Conservation (phyloP, 2,329 filamentous ascomycete species). For the Pleoardoris graminearum region DNA sequence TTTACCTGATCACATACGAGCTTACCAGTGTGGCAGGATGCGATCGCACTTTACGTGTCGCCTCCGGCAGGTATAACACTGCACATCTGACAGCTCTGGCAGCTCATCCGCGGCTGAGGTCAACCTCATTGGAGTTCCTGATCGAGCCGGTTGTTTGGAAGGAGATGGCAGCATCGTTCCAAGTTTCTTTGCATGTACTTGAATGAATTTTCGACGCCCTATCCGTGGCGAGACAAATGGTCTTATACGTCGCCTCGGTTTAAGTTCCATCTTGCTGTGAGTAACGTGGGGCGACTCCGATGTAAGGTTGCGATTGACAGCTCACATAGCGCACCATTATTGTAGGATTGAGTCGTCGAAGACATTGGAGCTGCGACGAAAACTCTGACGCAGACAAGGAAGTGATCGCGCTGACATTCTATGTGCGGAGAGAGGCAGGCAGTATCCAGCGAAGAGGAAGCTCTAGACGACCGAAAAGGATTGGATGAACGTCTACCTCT, state of each 20-base stretch:
- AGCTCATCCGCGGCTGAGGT: slow-evolving; percentile 9
- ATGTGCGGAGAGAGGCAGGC: slow-evolving; percentile 12
- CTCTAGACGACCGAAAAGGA: slow-evolving; percentile 1
- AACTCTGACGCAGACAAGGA: slow-evolving; percentile 11
- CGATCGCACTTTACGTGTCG: slow-evolving; percentile 46
- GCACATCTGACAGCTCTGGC: slow-evolving; percentile 25
- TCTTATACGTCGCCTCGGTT: slow-evolving; percentile 22
- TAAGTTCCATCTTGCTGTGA: slow-evolving; percentile 6
- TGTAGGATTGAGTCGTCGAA: slow-evolving; percentile 14
- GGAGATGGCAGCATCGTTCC: slow-evolving; percentile 18
- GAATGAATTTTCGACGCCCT: slow-evolving; percentile 8
- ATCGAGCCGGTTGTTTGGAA: slow-evolving; percentile 10
- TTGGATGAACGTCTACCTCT: slow-evolving; percentile 1
- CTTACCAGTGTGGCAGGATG: slow-evolving; percentile 36
- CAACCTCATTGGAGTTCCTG: slow-evolving; percentile 5
- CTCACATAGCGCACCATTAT: slow-evolving; percentile 1
- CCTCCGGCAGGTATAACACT: slow-evolving; percentile 41
- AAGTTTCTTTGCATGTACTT: slow-evolving; percentile 14
- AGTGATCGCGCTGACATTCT: neutral
- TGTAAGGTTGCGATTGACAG: slow-evolving; percentile 5
- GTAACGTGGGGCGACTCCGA: slow-evolving; percentile 4
- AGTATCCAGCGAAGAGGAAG: slow-evolving; percentile 3
- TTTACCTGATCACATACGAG: neutral
- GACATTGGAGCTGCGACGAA: too few relatives aligned
- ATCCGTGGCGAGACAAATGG: slow-evolving; percentile 9